Conservation (phyloP, 1,284 basidiomycete genomes). For the Apiotrichum akiyoshidainum region DNA sequence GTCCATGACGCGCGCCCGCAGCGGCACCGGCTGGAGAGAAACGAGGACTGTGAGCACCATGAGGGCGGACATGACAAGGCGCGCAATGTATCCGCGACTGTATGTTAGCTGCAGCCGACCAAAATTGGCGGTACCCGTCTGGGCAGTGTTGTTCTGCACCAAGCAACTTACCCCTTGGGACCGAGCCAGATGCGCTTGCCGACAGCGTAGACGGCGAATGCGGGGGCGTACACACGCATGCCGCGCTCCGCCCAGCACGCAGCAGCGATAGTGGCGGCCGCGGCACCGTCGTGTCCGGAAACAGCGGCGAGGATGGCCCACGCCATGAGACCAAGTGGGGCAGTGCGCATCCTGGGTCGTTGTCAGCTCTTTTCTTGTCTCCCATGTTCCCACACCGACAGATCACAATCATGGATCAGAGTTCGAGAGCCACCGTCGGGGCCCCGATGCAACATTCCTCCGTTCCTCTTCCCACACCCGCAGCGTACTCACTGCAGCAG, state of each 20-base stretch:
- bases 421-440: too few relatives aligned
- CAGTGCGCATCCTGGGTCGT: conserved; percentile 13
- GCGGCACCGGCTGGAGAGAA: conserved; percentile 6
- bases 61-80: conserved; percentile 5
- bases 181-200: conserved; percentile 24
- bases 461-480: not conserved
- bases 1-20: conserved; percentile 10
- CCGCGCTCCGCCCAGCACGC: conserved; percentile 4
- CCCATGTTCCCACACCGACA: too few relatives aligned
- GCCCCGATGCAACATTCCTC: not conserved
- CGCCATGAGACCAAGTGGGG: conserved; percentile 14
- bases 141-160: too few relatives aligned
- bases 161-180: conserved; percentile 7
- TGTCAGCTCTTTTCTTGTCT: too few relatives aligned
- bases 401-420: too few relatives aligned
- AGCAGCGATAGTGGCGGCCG: conserved; percentile 10
- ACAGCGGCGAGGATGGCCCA: conserved; percentile 18
- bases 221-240: conserved; percentile 12
- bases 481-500: conserved; percentile 15
- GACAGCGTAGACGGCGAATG: conserved; percentile 16
- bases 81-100: conserved; percentile 12
- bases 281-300: conserved; percentile 13
- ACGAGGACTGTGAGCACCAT: conserved; percentile 6
- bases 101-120: not conserved
- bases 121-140: too few relatives aligned